Evolutionary conservation across 805 yeast genomes (phyloP).

Genomic region (Priceomyces castillae): DNA sequence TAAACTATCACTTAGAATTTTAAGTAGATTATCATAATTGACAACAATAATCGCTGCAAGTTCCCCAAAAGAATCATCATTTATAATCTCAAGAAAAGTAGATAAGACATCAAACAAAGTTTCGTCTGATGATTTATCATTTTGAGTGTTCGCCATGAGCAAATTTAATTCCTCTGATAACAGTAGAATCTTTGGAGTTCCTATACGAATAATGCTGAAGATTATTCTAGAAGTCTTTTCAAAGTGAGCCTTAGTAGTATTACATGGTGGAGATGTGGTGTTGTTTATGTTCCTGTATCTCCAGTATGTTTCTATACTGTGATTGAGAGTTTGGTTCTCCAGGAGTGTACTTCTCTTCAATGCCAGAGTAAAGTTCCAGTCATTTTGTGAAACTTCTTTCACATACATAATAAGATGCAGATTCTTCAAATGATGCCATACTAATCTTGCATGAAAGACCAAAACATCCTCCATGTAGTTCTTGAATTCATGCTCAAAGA

Average conservation of each 20-base stretch:
- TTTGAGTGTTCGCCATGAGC: background rate
- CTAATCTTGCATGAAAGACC: slow-evolving; percentile 5
- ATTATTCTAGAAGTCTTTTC: background rate
- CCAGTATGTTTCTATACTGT: slow-evolving; percentile 2
- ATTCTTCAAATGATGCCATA: slow-evolving; percentile 11
- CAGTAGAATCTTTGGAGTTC: background rate
- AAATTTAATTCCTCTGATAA: background rate
- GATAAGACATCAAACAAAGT: slow-evolving; percentile 1
- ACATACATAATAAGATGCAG: slow-evolving; percentile 2
- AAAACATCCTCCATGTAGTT: slow-evolving; percentile 4
- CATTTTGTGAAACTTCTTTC: background rate
- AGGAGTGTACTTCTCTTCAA: background rate
- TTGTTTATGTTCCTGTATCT: background rate
- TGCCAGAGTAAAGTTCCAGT: background rate
- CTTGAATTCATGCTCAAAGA: background rate
- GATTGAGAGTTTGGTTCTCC: background rate
- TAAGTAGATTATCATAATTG: background rate
- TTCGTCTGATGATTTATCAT: background rate
- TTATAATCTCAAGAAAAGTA: background rate
- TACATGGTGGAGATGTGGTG: background rate
- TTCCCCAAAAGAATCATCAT: background rate
- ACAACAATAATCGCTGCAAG: slow-evolving; percentile 1
- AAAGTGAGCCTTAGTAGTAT: background rate
- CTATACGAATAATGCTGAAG: background rate
- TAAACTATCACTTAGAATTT: background rate